Conservation (phyloP, 306 rosid species). For the Senna siamea region DNA sequence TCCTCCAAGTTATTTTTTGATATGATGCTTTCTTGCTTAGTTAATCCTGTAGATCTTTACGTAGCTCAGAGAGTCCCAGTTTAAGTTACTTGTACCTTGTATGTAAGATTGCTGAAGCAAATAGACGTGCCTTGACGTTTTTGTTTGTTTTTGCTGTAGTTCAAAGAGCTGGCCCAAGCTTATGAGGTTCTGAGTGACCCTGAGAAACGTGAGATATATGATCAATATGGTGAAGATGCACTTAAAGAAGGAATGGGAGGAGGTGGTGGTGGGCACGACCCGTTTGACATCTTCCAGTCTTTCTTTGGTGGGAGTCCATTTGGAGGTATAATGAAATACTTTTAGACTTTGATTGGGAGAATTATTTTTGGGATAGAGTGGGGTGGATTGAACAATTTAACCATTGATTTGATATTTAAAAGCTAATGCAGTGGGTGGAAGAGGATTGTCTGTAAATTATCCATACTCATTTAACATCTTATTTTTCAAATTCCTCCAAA, state of each 20-base stretch:
- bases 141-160: slow-evolving; percentile 43
- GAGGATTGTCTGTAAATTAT: too few species aligned
- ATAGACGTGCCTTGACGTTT: background rate
- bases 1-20: background rate
- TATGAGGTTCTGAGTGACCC: slow-evolving; percentile 86
- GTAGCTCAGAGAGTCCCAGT: background rate
- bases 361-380: too few species aligned
- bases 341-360: background rate
- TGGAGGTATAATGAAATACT: slow-evolving; percentile 42
- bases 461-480: too few species aligned
- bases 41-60: background rate
- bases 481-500: too few species aligned
- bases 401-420: too few species aligned
- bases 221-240: slow-evolving; percentile 91
- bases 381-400: too few species aligned
- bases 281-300: slow-evolving; percentile 74
- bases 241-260: slow-evolving; percentile 89
- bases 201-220: slow-evolving; percentile 86
- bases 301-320: slow-evolving; percentile 77
- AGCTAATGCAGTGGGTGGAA: too few species aligned
- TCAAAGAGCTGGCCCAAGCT: slow-evolving; percentile 88
- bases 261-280: slow-evolving; percentile 72
- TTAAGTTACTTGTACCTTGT: background rate
- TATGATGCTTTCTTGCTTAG: background rate
- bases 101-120: background rate